Evolutionary conservation across 2,329 filamentous ascomycete species (phyloP).

Genomic region (Talaromyces albobiverticillius): DNA sequence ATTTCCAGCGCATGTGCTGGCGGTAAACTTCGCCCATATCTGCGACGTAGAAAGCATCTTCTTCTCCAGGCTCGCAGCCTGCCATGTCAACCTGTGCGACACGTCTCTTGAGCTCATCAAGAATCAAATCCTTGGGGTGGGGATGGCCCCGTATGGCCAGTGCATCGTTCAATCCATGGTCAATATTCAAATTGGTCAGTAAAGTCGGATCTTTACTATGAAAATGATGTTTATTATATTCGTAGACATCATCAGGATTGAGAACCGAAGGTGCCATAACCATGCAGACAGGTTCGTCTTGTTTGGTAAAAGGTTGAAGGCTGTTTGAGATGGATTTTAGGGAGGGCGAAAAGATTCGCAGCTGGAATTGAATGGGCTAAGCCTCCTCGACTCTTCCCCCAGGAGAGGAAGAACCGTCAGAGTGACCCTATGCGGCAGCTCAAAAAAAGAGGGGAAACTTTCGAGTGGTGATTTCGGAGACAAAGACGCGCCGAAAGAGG

Average conservation of each 20-base stretch:
- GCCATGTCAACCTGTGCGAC: slow-evolving; percentile 83
- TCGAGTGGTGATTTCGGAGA: slow-evolving; percentile 32
- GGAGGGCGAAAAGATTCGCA: slow-evolving; percentile 93
- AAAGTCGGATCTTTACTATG: slow-evolving; percentile 28
- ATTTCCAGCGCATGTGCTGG: slow-evolving; percentile 97
- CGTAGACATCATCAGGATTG: slow-evolving; percentile 49
- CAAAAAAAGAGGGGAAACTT: slow-evolving; percentile 60
- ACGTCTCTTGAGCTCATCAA: slow-evolving; percentile 79
- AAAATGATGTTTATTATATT: slow-evolving; percentile 27
- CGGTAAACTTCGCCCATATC: slow-evolving; percentile 98
- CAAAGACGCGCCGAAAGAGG: slow-evolving; percentile 37
- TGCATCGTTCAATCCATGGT: slow-evolving; percentile 46
- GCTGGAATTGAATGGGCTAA: slow-evolving; percentile 87
- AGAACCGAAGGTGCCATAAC: slow-evolving; percentile 71
- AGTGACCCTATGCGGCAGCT: slow-evolving; percentile 99
- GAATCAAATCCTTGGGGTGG: slow-evolving; percentile 75
- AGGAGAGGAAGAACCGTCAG: slow-evolving; percentile 97
- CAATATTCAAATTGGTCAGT: slow-evolving; percentile 32
- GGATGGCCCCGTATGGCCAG: slow-evolving; percentile 40
- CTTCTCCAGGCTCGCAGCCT: slow-evolving; percentile 83
- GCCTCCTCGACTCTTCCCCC: slow-evolving; percentile 99
- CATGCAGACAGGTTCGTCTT: slow-evolving; percentile 40
- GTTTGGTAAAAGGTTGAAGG: slow-evolving; percentile 14
- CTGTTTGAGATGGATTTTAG: slow-evolving; percentile 57
- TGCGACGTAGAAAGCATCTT: slow-evolving; percentile 97